phyloP scores from a whole-genome alignment of 768 basidiomycete species.

The Kwoniella europaea region DNA sequence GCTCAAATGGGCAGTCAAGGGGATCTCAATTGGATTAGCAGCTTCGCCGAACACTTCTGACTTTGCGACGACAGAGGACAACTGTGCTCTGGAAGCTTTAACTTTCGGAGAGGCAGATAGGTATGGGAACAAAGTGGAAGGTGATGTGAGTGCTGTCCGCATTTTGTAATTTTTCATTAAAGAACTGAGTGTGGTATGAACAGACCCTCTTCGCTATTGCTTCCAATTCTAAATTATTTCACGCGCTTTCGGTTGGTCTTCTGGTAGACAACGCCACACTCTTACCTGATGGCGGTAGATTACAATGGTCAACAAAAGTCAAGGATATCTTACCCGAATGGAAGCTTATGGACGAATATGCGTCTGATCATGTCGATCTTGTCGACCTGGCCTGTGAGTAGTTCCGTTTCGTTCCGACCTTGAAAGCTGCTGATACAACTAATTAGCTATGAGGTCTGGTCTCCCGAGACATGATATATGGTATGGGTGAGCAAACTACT shows the following conservation, averaged over 20 bases:
- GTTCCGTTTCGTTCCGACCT: background rate
- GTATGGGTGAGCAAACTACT: slow-evolving; percentile 23
- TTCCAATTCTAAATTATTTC: slow-evolving; percentile 55
- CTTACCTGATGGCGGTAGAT: slow-evolving; percentile 27
- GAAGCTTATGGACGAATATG: slow-evolving; percentile 43
- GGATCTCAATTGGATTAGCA: slow-evolving; percentile 17
- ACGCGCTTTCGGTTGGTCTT: slow-evolving; percentile 38
- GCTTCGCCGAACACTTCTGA: slow-evolving; percentile 16
- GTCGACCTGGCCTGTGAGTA: slow-evolving; percentile 47
- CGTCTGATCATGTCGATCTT: slow-evolving; percentile 40
- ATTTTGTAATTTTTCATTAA: background rate
- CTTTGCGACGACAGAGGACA: background rate
- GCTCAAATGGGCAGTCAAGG: slow-evolving; percentile 16
- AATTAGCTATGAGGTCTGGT: slow-evolving; percentile 44
- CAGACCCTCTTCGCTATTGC: slow-evolving; percentile 51
- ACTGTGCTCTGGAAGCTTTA: slow-evolving; percentile 13
- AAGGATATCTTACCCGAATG: slow-evolving; percentile 48
- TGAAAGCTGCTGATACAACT: background rate
- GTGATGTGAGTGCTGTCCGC: slow-evolving; percentile 13
- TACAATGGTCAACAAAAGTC: slow-evolving; percentile 45
- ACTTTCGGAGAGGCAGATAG: slow-evolving; percentile 18
- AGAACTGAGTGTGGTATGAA: background rate
- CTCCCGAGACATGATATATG: slow-evolving; percentile 47
- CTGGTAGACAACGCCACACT: slow-evolving; percentile 39
- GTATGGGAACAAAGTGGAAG: slow-evolving; percentile 3